Evolutionary conservation across 768 basidiomycete genomes (phyloP).

Genomic region (Mycena pura): DNA sequence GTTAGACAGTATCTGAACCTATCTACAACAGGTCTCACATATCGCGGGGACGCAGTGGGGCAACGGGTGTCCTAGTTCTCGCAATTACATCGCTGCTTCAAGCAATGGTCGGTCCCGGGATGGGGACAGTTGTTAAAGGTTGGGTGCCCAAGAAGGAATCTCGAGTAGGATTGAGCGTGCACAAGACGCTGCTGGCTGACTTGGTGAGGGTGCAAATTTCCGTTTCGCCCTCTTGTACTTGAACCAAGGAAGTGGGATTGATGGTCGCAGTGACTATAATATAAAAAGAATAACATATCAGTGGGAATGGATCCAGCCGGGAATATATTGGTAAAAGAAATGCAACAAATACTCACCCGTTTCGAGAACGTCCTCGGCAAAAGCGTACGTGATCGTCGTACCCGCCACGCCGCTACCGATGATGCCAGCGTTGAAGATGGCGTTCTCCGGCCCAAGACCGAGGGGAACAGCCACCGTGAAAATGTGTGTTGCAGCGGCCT

Average conservation of each 20-base stretch:
- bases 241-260: conserved; percentile 7
- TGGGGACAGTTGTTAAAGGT: conserved; percentile 12
- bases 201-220: conserved; percentile 13
- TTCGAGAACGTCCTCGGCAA: conserved; percentile 7
- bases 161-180: conserved; percentile 7
- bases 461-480: conserved; percentile 8
- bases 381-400: conserved; percentile 5
- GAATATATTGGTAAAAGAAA: neutral
- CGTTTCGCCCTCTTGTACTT: conserved; percentile 13
- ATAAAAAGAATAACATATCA: neutral
- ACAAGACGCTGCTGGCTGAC: conserved; percentile 9
- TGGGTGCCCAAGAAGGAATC: conserved; percentile 5
- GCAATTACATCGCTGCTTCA: conserved; percentile 6
- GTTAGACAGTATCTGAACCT: no score
- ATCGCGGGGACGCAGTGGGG: no score
- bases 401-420: conserved; percentile 1
- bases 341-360: neutral
- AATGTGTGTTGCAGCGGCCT: neutral
- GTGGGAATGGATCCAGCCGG: conserved; percentile 3
- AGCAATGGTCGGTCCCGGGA: conserved; percentile 12
- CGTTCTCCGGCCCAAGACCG: conserved; percentile 3
- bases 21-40: no score
- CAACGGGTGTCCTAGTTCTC: conserved; percentile 7
- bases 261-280: conserved; percentile 13
- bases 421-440: conserved; percentile 14